A percentile compares a stretch with the other conserved stretches of the same genome.
These are phyloP conservation scores for Claviceps digitariae DNA, from an alignment of 2,329 filamentous ascomycete genomes.

Conservation along the genomic window DNA sequence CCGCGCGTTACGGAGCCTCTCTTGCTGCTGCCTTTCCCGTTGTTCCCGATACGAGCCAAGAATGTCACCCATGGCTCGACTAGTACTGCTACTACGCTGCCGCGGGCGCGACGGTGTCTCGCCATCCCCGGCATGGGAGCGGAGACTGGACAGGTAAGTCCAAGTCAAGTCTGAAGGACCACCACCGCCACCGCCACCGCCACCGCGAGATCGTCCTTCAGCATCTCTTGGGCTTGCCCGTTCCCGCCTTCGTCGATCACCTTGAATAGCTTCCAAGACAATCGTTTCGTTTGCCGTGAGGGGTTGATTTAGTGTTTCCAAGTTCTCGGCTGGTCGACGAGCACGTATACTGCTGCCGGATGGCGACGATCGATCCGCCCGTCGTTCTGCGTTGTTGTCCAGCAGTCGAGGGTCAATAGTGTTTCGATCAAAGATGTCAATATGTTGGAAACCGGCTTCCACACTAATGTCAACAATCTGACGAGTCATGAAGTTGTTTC, in stretches of 20 bases:
- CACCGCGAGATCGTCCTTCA: conserved; percentile 11
- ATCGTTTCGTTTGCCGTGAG: conserved; percentile 40
- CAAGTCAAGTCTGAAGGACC: conserved; percentile 9
- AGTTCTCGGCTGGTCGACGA: conserved; percentile 14
- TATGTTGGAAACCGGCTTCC: conserved; percentile 40
- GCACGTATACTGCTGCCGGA: conserved; percentile 1
- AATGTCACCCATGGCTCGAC: conserved; percentile 26
- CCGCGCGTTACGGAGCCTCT: conserved; percentile 21
- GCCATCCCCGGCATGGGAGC: conserved; percentile 10
- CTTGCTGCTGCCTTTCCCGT: conserved; percentile 19
- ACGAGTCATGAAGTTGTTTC: conserved; percentile 50
- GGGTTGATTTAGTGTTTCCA: conserved; percentile 35
- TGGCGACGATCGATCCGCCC: conserved; percentile 10
- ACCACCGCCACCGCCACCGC: not conserved
- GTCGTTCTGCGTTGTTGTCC: conserved; percentile 31
- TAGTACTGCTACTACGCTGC: conserved; percentile 23
- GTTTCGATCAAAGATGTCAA: conserved; percentile 41
- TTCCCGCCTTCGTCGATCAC: conserved; percentile 37
- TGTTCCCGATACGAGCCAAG: conserved; percentile 24
- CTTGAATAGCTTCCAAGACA: conserved; percentile 42
- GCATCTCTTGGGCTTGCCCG: conserved; percentile 18
- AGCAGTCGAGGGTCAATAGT: conserved; percentile 40
- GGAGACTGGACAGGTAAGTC: conserved; percentile 10
- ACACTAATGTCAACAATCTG: conserved; percentile 55
- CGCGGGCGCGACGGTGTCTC: conserved; percentile 18